These are phyloP conservation scores for Fusarium succisae DNA, from an alignment of 2,329 filamentous ascomycete species.

Conservation along the genomic window DNA sequence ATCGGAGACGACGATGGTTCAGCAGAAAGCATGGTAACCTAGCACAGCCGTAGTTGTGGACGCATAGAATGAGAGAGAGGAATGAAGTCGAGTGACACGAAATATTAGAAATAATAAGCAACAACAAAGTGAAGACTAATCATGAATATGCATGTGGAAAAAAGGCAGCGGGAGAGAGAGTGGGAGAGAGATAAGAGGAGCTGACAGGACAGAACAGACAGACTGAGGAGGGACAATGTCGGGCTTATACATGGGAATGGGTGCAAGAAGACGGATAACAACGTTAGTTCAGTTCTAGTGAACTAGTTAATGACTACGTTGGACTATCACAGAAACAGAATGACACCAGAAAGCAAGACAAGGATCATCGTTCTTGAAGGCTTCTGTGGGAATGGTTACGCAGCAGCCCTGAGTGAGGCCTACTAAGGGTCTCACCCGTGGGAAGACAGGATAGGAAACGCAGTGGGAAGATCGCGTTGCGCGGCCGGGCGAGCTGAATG, in stretches of 20 bases:
- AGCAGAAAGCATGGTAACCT: constrained; percentile 26
- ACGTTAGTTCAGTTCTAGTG: background rate
- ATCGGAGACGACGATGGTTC: constrained; percentile 22
- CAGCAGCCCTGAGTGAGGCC: constrained; percentile 25
- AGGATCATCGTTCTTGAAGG: constrained; percentile 12
- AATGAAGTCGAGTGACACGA: background rate
- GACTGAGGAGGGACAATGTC: constrained; percentile 9
- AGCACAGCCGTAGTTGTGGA: constrained; percentile 11
- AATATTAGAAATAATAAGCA: background rate
- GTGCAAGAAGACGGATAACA: background rate
- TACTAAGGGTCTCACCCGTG: constrained; percentile 18
- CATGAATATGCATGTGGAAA: background rate
- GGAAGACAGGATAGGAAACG: constrained; percentile 17
- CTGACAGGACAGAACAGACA: background rate
- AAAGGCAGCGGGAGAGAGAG: constrained; percentile 6
- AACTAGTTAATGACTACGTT: background rate
- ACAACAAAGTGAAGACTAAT: background rate
- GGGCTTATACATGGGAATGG: constrained; percentile 18
- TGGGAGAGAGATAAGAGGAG: constrained; percentile 7
- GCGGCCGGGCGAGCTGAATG: constrained; percentile 23
- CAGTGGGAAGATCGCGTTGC: constrained; percentile 15
- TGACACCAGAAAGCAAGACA: constrained; percentile 16
- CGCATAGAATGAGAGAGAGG: background rate
- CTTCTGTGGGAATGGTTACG: constrained; percentile 10
- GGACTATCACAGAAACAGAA: constrained; percentile 14